Base-by-base conservation (phyloP, 2,329 filamentous ascomycete genomes). In the Emmonsiellopsis sp. region DNA sequence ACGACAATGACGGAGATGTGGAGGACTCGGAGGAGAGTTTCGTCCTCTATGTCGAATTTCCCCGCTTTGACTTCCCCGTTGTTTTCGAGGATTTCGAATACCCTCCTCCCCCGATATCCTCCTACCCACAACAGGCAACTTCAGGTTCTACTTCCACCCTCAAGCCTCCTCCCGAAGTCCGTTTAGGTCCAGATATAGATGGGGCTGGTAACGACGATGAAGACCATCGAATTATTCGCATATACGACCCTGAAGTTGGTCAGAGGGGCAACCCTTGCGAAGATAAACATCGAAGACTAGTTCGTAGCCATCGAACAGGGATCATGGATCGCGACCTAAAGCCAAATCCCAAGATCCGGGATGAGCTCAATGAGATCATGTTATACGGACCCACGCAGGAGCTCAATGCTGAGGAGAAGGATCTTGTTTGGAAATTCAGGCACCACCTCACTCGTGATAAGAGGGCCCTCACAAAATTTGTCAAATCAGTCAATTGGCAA, bases 11-110 rank as follows among this genome's bases (percentile, higher is more conserved):
- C n/a, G 46, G 38, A 3, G 9, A 40, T 2, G 66, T 70, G 8
- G 62, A 62, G 50, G 71, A 74, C 6, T 5, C 63, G 2, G 75
- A 83, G 44, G 80, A 82, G 50, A 82, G 84, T 7, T 96, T 95
- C 66, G 83, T 86, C 48, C 80, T 98, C 15, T 90, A 94, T 63
- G 79, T 98, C 48, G 93, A 98, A 64, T 82, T 98, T 47, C 91
- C 91, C 10, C 84, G 91, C 9, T 98, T 96, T 67, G 93, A 98
- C 65, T 95, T 96, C 61, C 89, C 93, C 0, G 83, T 98, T 42
- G 89, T 98, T 30, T 98, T 95, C 73, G 87, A 89, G 32, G 93
- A 98, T 67, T 84, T 93, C 63, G 90, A 96, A 66, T 98, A 98
- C 64, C 83, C 87, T 1, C 81, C 89, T 1, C 89, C 91, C 1